Evolutionary conservation across 495 filamentous ascomycete species (phyloP), one percentile per base, ranked within the genome.

Genomic region (Penicillium coffeae): DNA sequence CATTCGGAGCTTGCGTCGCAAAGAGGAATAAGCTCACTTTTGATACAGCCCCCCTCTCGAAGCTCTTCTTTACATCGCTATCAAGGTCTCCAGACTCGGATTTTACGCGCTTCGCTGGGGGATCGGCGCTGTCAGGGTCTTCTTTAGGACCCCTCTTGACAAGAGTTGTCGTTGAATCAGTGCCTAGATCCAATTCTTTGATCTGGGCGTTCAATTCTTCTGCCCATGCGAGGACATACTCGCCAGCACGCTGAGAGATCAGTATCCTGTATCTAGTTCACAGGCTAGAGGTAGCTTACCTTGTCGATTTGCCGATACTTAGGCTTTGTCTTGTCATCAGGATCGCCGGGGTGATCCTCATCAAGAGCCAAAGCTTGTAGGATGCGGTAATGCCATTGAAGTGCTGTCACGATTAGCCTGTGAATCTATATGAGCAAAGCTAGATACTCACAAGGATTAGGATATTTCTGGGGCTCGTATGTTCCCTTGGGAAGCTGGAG

Each of bases 311-410:
- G 83, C 47, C 71, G 74, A 64, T 87, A 90, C 53, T 86, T 91
- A 0, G 94, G 94, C 1, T 87, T 54, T 0, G 92, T 97, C 43
- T 86, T 85, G 59, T 99, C 94, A 25, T 92, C 84, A 1, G 84
- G 77, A 38, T 78, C 72, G 21, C 87, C 85, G 1, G 94, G 94
- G 15, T 91, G 64, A 40, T 96, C 93, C 60, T 99, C 94, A 22
- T 95, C 90, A 10, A 99, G 68, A 1, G 94, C 94, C 38, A 95
- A 77, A 4, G 88, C 89, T 65, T 99, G 94, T 3, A 99, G 72
- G 35, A 97, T 92, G 38, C 84, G 85, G 70, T 97, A 99, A 66
- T 96, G 91, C 94, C 94, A 99, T 74, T 99, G 94, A 43, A 99
- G 78, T 1, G 86, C 80, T 52, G 41, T 8, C 2, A 3, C 13